phyloP scores from a whole-genome alignment of 768 basidiomycete species.

The Lepiota subincarnata region DNA sequence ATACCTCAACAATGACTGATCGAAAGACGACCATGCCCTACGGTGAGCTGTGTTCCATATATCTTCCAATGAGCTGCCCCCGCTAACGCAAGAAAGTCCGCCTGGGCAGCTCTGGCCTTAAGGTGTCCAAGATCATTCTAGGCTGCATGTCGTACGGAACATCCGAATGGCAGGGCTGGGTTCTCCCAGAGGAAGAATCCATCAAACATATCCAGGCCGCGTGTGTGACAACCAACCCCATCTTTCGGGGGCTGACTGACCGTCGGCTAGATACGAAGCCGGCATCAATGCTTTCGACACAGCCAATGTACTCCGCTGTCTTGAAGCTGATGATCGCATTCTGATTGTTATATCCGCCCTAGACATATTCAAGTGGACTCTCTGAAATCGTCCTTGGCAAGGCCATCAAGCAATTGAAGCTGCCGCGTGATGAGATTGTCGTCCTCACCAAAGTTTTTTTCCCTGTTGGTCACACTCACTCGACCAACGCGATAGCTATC shows the following conservation, averaged over 20 bases:
- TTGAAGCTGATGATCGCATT: not conserved
- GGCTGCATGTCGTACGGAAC: slow-evolving; percentile 59
- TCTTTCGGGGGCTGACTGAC: not conserved
- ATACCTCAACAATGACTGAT: too few species aligned
- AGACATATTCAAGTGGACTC: slow-evolving; percentile 64
- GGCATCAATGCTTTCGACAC: slow-evolving; percentile 64
- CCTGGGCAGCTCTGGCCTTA: slow-evolving; percentile 51
- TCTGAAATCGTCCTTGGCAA: slow-evolving; percentile 69
- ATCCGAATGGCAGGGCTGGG: slow-evolving; percentile 48
- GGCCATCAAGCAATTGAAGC: slow-evolving; percentile 58
- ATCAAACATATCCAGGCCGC: slow-evolving; percentile 51
- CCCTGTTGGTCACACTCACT: slow-evolving; percentile 24
- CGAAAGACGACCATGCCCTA: too few species aligned
- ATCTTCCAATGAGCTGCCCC: too few species aligned
- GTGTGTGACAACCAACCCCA: slow-evolving; percentile 20
- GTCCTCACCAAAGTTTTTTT: slow-evolving; percentile 66
- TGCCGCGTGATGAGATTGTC: slow-evolving; percentile 74
- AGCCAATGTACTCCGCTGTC: slow-evolving; percentile 33
- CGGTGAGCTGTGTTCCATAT: too few species aligned
- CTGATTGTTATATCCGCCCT: not conserved
- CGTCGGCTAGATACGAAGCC: slow-evolving; percentile 43
- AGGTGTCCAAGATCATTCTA: slow-evolving; percentile 63
- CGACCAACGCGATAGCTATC: slow-evolving; percentile 5
- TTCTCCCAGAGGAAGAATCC: slow-evolving; percentile 43
- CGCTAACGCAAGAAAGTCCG: slow-evolving; percentile 28